Conservation (phyloP, 306 rosid genomes). For the Vigna radiata region DNA sequence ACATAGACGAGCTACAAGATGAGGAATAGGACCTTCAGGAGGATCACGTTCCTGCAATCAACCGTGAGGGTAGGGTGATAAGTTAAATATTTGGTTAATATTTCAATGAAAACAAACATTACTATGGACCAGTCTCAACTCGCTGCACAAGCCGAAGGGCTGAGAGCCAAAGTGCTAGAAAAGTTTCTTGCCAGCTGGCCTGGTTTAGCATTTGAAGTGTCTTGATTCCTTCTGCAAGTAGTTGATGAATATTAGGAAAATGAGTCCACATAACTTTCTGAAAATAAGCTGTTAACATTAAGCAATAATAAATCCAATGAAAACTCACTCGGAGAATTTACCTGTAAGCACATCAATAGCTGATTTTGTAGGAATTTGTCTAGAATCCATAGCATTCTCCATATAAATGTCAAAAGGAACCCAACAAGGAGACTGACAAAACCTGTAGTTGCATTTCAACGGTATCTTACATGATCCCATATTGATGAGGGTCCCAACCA, state of each 20-base stretch:
- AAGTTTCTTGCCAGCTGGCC: conserved; percentile 88
- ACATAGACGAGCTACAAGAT: conserved; percentile 76
- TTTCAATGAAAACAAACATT: conserved; percentile 39
- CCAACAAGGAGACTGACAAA: conserved; percentile 68
- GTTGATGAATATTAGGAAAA: conserved; percentile 45
- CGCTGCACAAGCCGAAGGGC: conserved; percentile 94
- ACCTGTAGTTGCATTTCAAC: conserved; percentile 49
- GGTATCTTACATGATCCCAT: conserved; percentile 51
- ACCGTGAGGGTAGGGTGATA: conserved; percentile 32
- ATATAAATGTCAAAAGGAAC: conserved; percentile 71
- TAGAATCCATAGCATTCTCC: conserved; percentile 84
- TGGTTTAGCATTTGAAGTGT: conserved; percentile 72
- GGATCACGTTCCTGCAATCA: conserved; percentile 81
- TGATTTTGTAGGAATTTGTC: conserved; percentile 70
- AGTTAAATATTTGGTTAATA: conserved; percentile 35
- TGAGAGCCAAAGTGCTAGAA: conserved; percentile 85
- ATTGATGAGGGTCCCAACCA: conserved; percentile 59
- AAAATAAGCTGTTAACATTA: conserved; percentile 28
- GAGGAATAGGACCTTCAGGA: conserved; percentile 83
- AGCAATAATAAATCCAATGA: conserved; percentile 36
- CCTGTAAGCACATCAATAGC: conserved; percentile 69
- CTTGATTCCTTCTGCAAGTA: conserved; percentile 71
- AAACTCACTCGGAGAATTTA: conserved; percentile 41
- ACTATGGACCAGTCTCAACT: conserved; percentile 63
- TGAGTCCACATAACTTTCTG: conserved; percentile 38